Evolutionary conservation across 306 rosid genomes (phyloP), one percentile per base, ranked within the genome.

Genomic region (Rosa chinensis): DNA sequence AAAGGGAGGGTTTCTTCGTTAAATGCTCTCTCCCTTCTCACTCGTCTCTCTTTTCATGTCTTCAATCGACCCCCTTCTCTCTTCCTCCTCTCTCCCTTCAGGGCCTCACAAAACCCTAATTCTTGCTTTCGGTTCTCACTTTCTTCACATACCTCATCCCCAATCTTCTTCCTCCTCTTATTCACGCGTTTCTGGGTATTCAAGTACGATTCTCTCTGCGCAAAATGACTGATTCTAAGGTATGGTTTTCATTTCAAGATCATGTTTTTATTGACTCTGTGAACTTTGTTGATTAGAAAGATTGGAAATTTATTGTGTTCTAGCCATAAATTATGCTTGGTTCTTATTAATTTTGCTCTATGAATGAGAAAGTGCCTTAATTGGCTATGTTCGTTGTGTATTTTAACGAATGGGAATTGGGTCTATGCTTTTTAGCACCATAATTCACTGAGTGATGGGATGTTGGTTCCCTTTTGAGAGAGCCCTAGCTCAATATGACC

Each of bases 41-140:
- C 76, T 69, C 62, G 58, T 85, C 80, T 13, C 84, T 79, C 95
- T 45, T 91, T 94, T 85, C 95, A 95, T 95, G 98, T 95, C 99
- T 95, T 85, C 94, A 78, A 81, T 89, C 90, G 85, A 86, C 53
- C 74, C 77, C 80, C 82, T 76, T 79, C 81, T 82, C 77, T 75
- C 79, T 62, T 50, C 79, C 75, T 79, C 86, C 69, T 78, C 86
- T 85, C 77, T 83, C 82, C 80, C 86, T 77, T 81, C 94, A 87
- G 96, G 96, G 92, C 93, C 92, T 81, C 90, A 77, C 73, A 86
- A 88, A 84, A 83, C 92, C 91, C 92, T 89, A 88, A 80, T 77
- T 89, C 81, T 82, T 81, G 89, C 81, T 83, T 80, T 69, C 81
- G 85, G 82, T 87, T 82, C 79, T 32, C 70, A 37, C 63, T 74